Evolutionary conservation across 257 asterid genomes (phyloP).

Genomic region (Solanum chiquidenum): DNA sequence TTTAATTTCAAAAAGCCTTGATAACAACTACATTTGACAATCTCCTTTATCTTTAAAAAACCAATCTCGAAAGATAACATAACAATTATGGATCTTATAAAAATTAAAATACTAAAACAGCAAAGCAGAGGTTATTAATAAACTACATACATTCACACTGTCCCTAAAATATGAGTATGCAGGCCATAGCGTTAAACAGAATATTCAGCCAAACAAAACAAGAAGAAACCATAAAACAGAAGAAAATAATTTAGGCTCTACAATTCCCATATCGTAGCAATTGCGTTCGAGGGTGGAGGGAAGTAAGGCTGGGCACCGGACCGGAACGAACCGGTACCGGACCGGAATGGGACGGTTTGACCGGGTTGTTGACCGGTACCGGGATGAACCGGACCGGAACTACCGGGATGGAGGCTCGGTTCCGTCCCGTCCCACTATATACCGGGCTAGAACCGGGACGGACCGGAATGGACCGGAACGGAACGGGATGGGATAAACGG

Average conservation of each 20-base stretch:
- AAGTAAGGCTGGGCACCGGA: too few relatives aligned
- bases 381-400: too few relatives aligned
- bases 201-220: background rate
- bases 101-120: background rate
- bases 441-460: too few relatives aligned
- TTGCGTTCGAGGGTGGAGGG: background rate
- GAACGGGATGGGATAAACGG: too few relatives aligned
- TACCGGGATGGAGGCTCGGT: too few relatives aligned
- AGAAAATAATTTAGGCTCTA: background rate
- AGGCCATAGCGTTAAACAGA: background rate
- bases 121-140: background rate
- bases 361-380: too few relatives aligned
- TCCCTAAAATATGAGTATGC: background rate
- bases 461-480: too few relatives aligned
- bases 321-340: too few relatives aligned
- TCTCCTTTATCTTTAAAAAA: background rate
- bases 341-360: too few relatives aligned
- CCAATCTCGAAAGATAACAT: background rate
- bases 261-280: background rate
- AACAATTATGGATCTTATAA: background rate
- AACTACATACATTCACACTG: background rate
- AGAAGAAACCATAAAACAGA: background rate
- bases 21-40: background rate
- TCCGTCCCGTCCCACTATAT: too few relatives aligned
- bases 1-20: background rate